These are phyloP conservation scores for Scorias spongiosa DNA, from an alignment of 2,329 filamentous ascomycete species.

Conservation along the genomic window DNA sequence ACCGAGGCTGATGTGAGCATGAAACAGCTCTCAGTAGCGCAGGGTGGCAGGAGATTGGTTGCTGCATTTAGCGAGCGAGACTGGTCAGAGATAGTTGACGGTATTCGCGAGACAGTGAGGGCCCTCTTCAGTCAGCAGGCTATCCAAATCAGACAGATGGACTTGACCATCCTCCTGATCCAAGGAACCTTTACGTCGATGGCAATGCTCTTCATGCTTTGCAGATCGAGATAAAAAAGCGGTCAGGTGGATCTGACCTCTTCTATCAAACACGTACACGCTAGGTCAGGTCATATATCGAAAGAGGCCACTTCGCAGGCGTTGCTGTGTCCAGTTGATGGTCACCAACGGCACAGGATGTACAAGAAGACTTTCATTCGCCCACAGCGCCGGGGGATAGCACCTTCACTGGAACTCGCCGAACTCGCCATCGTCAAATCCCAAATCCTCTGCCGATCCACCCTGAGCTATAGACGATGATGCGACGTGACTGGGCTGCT, in stretches of 20 bases:
- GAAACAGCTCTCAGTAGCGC: background rate
- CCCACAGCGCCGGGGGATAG: too few species aligned
- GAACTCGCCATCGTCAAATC: constrained; percentile 79
- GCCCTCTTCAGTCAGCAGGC: constrained; percentile 28
- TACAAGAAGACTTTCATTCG: too few species aligned
- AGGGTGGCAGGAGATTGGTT: background rate
- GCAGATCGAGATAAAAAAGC: constrained; percentile 15
- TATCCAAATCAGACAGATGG: constrained; percentile 30
- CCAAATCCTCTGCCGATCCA: constrained; percentile 43
- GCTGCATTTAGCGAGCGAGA: background rate
- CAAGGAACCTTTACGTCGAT: constrained; percentile 26
- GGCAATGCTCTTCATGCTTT: constrained; percentile 20
- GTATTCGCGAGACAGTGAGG: constrained; percentile 8
- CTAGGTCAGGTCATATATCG: constrained; percentile 2
- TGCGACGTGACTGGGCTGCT: constrained; percentile 32
- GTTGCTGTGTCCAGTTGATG: too few species aligned
- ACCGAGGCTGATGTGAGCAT: constrained; percentile 9
- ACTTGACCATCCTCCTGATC: constrained; percentile 30
- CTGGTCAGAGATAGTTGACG: constrained; percentile 2
- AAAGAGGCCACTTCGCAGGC: background rate
- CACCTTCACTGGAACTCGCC: constrained; percentile 53
- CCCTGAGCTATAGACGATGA: constrained; percentile 22
- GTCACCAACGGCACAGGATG: too few species aligned
- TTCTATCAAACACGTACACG: background rate
- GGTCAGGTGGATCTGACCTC: background rate